Evolutionary conservation across 2,329 filamentous ascomycete species (phyloP).

Genomic region (Penicillium decumbens): DNA sequence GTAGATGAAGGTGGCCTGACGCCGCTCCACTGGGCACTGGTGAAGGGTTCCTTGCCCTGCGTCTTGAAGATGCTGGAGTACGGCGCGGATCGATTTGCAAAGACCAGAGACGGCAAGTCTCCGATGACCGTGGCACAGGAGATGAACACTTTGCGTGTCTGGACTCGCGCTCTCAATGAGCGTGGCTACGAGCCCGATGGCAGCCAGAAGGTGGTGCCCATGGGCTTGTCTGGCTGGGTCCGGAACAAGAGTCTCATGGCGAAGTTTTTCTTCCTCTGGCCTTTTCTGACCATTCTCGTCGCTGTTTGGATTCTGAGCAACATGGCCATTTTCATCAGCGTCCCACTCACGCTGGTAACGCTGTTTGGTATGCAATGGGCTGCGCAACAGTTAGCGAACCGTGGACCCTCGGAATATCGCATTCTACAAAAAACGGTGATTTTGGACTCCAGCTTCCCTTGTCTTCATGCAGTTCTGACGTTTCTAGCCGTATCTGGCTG

Average conservation of each 20-base stretch:
- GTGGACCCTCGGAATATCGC: conserved; percentile 82
- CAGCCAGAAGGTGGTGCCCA: conserved; percentile 62
- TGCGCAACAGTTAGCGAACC: conserved; percentile 71
- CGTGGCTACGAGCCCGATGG: conserved; percentile 78
- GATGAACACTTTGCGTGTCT: conserved; percentile 78
- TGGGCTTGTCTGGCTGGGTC: conserved; percentile 68
- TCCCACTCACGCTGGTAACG: conserved; percentile 65
- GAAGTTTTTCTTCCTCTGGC: conserved; percentile 86
- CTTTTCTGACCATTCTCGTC: conserved; percentile 69
- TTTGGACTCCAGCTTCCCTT: conserved; percentile 10
- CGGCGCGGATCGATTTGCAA: conserved; percentile 85
- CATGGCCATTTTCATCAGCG: conserved; percentile 66
- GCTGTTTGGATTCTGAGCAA: conserved; percentile 68
- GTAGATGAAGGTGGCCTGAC: conserved; percentile 91
- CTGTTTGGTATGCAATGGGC: conserved; percentile 68
- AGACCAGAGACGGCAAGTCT: conserved; percentile 85
- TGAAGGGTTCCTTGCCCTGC: conserved; percentile 84
- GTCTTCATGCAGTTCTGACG: conserved; percentile 5
- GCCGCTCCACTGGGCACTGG: conserved; percentile 90
- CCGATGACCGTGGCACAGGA: conserved; percentile 80
- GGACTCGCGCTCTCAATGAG: conserved; percentile 76
- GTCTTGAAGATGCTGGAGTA: conserved; percentile 95
- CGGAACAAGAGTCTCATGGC: conserved; percentile 73
- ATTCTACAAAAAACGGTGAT: conserved; percentile 81
- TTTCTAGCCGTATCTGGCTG: conserved; percentile 77